Evolutionary conservation across 2,329 filamentous ascomycete genomes (phyloP).

Genomic region (Penicillium palitans): DNA sequence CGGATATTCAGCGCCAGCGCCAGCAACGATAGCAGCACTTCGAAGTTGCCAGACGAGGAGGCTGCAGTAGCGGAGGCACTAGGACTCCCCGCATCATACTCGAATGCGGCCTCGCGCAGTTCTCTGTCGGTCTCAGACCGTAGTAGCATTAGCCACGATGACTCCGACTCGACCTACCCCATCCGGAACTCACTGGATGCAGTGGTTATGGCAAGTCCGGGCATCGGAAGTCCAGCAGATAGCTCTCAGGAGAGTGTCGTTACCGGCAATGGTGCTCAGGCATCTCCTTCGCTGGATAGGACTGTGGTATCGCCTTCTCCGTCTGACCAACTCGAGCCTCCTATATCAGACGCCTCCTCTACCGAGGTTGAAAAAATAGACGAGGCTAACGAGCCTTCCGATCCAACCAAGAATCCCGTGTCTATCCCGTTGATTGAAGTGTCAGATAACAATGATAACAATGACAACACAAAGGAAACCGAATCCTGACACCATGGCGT

Average conservation of each 20-base stretch:
- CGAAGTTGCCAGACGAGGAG: constrained; percentile 49
- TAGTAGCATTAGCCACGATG: constrained; percentile 36
- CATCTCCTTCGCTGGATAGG: background rate
- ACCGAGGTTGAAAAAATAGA: constrained; percentile 2
- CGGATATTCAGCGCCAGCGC: constrained; percentile 54
- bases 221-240: constrained; percentile 23
- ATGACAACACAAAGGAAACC: background rate
- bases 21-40: constrained; percentile 48
- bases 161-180: constrained; percentile 25
- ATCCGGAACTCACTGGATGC: constrained; percentile 27
- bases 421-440: constrained; percentile 28
- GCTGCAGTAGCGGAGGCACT: constrained; percentile 53
- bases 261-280: constrained; percentile 8
- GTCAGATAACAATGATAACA: constrained; percentile 18
- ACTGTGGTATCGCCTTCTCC: background rate
- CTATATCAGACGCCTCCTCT: background rate
- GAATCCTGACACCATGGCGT: background rate
- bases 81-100: constrained; percentile 41
- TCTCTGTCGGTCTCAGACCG: constrained; percentile 39
- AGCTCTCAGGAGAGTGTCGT: constrained; percentile 29
- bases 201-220: constrained; percentile 27
- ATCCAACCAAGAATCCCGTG: background rate
- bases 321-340: background rate
- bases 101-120: constrained; percentile 32
- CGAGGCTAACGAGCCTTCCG: background rate